Base-by-base conservation (phyloP, 768 basidiomycete genomes). In the Leccinellum rugosiceps region DNA sequence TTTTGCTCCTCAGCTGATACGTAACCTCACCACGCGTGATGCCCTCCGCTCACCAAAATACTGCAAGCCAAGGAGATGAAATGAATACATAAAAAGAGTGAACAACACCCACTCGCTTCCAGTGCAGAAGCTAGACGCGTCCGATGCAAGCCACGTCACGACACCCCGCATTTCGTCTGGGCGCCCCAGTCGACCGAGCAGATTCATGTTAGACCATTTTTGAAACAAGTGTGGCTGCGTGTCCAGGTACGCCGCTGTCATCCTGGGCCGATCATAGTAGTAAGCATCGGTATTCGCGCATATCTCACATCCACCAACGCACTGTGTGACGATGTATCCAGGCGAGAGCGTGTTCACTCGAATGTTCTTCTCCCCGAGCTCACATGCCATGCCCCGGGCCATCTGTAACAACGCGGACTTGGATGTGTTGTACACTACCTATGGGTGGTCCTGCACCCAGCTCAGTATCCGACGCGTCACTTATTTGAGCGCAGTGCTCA, bases 341-440 rank as follows among this genome's bases (percentile, higher is more conserved):
- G 88, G 88, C 8, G 89, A 90, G 51, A 92, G 76, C 11, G 84
- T 76, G 68, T 92, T 92, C 57, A 90, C 87, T 4, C 89, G 79
- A 50, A 92, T 90, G 3, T 77, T 73, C 68, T 83, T 75, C 32
- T 67, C 73, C 1, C 87, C 90, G 2, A 92, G 78, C 66, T 92
- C 89, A 65, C 87, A 90, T 3, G 89, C 89, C 87, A 92, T 87
- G 68, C 85, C 88, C 44, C 90, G 82, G 6, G 78, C 84, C 87
- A 90, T 89, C 72, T 92, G 89, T 44, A 90, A 70, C n/a, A 92
- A 86, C 4, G 84, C 89, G 1, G 85, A 82, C 71, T 92, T 91
- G 74, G 85, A 87, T 48, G 81, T 78, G 71, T 90, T 90, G 73
- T 90, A 91, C 13, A 86, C 81, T 48, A 85, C 80, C 87, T 86